These are phyloP conservation scores for Boletus rex-veris DNA, from an alignment of 768 basidiomycete species.

Conservation along the genomic window DNA sequence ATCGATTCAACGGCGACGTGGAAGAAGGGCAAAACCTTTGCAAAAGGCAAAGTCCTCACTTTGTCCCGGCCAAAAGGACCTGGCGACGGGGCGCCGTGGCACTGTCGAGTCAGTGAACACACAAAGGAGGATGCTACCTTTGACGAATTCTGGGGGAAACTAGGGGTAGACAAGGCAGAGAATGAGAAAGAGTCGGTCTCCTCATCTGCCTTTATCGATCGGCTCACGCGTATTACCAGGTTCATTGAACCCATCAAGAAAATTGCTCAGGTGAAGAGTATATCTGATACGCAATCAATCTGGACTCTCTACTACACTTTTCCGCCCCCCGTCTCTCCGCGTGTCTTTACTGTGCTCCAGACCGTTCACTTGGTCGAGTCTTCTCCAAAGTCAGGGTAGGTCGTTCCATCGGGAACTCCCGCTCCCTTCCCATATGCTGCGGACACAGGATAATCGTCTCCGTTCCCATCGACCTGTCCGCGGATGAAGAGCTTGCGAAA, in stretches of 20 bases:
- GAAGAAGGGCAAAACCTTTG: constrained; percentile 65
- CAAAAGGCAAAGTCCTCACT: constrained; percentile 54
- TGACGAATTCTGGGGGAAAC: constrained; percentile 67
- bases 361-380: constrained; percentile 50
- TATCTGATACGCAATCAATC: constrained; percentile 61
- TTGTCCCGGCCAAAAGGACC: constrained; percentile 48
- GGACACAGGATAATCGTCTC: constrained; percentile 43
- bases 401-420: background rate
- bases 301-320: constrained; percentile 77
- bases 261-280: constrained; percentile 55
- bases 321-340: constrained; percentile 64
- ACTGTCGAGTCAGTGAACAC: constrained; percentile 67
- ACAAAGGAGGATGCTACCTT: constrained; percentile 63
- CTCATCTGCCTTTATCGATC: background rate
- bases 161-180: constrained; percentile 61
- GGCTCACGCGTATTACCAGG: constrained; percentile 34
- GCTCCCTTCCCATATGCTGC: background rate
- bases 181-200: constrained; percentile 63
- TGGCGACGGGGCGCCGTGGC: constrained; percentile 61
- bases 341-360: constrained; percentile 74
- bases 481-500: constrained; percentile 53
- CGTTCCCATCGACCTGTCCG: constrained; percentile 63
- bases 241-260: constrained; percentile 65
- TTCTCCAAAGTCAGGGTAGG: constrained; percentile 59
- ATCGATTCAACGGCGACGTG: constrained; percentile 56